Evolutionary conservation across 768 basidiomycete species (phyloP).

Genomic region (Kondoa malvinella): DNA sequence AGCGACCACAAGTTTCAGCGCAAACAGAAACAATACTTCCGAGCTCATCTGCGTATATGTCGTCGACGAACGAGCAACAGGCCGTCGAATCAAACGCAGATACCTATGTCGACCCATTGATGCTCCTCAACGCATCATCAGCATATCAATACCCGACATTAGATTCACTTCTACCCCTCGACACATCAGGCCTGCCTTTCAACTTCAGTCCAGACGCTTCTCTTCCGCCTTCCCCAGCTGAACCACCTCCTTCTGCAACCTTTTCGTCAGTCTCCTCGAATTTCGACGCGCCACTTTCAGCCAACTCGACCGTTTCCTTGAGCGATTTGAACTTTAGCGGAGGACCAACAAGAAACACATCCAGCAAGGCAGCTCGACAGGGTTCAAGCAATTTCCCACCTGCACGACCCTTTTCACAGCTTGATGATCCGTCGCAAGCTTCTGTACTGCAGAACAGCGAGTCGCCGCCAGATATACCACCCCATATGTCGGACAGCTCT

Average conservation of each 20-base stretch:
- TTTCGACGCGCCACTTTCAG: background rate
- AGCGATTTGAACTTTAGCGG: background rate
- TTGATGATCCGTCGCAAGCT: background rate
- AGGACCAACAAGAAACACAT: background rate
- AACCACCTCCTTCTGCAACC: background rate
- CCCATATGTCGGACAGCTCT: background rate
- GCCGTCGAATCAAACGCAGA: too few species aligned
- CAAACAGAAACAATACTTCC: too few species aligned
- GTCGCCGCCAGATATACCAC: background rate
- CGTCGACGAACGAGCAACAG: too few species aligned
- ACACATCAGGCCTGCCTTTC: background rate
- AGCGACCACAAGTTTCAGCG: too few species aligned
- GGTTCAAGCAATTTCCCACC: background rate
- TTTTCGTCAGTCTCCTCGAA: background rate
- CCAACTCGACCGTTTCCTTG: background rate
- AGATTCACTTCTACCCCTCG: background rate
- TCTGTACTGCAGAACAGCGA: slow-evolving; percentile 5
- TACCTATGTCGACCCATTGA: too few species aligned
- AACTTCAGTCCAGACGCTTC: background rate
- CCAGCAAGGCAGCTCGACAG: background rate
- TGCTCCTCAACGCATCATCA: too few species aligned
- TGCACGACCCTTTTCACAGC: too few species aligned
- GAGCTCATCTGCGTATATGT: too few species aligned
- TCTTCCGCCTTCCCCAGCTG: background rate
- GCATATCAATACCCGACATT: too few species aligned